Evolutionary conservation across 257 asterid species (phyloP), one percentile per base, ranked within the genome.

Genomic region (Przewalskia tangutica): DNA sequence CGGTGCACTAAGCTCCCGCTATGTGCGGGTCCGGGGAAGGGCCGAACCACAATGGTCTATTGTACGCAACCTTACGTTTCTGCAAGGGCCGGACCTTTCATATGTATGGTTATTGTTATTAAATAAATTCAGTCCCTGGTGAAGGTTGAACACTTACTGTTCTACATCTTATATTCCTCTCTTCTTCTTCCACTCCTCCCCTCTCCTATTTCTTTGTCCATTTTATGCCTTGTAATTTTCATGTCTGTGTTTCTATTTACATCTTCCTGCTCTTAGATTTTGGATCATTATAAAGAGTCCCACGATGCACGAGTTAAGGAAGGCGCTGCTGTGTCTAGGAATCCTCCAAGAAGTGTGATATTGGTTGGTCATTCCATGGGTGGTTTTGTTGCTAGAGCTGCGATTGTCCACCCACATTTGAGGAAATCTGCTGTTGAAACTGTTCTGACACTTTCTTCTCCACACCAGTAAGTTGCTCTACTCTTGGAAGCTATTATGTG

Each of bases 361-460:
- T 90, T 95, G 88, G 98, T 95, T 89, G 99, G 99, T 85, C 99
- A 95, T 85, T 95, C 99, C 79, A 94, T 95, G 99, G 99, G 99
- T 77, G 99, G 99, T 84, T 95, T 95, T 90, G 98, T 95, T 88
- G 98, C 97, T 78, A 92, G 99, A 88, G 98, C 99, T 81, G 97
- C 95, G 82, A 88, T 89, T 50, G 91, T 95, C 88, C 98, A 94
- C 86, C 97, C 98, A 82, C 84, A 88, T 81, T 85, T 95, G 90
- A 91, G 98, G 89, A 94, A 91, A 90, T 93, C 89, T 79, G 88
- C 97, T 81, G 97, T 95, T 81, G 94, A 94, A 87, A 95, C 99
- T 89, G 82, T 94, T 87, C 84, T 95, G 84, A 95, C 99, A 9
- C 98, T 95, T 84, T 94, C 97, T 84, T 87, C 97, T 67, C 99